Conservation (phyloP, 1,284 basidiomycete species). For the Ceratobasidium papillatum region DNA sequence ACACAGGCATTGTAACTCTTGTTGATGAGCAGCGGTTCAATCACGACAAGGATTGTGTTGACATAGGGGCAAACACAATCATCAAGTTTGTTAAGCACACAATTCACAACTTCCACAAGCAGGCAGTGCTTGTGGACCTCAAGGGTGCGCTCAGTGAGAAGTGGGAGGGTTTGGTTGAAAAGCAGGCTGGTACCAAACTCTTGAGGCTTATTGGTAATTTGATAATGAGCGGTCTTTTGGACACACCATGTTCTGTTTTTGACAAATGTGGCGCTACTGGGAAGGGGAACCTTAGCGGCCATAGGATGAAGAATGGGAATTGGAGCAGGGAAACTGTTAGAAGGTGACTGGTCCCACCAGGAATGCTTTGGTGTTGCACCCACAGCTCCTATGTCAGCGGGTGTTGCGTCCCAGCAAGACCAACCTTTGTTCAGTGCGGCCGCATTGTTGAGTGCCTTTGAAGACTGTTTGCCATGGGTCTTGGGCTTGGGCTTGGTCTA, state of each 20-base stretch:
- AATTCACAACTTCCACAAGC: slow-evolving; percentile 99
- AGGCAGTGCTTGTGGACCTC: slow-evolving; percentile 99
- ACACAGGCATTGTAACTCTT: slow-evolving; percentile 99
- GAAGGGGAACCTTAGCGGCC: slow-evolving; percentile 45
- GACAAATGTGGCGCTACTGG: slow-evolving; percentile 54
- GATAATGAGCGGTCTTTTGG: slow-evolving; percentile 94
- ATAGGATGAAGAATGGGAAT: slow-evolving; percentile 45
- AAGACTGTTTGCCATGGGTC: slow-evolving; percentile 71
- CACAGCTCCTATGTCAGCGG: slow-evolving; percentile 63
- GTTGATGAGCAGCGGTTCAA: slow-evolving; percentile 98
- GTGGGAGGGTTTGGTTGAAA: slow-evolving; percentile 97
- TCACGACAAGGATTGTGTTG: slow-evolving; percentile 99
- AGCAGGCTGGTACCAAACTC: slow-evolving; percentile 99
- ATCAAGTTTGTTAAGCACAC: slow-evolving; percentile 98
- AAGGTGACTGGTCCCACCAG: slow-evolving; percentile 91
- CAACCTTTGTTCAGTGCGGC: slow-evolving; percentile 86
- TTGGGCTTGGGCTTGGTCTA: slow-evolving; percentile 57
- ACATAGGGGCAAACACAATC: slow-evolving; percentile 99
- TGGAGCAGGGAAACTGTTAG: slow-evolving; percentile 47
- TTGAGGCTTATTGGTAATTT: slow-evolving; percentile 99
- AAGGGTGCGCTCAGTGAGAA: slow-evolving; percentile 98
- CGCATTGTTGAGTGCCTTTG: slow-evolving; percentile 72
- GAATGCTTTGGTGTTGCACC: slow-evolving; percentile 81
- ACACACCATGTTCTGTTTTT: slow-evolving; percentile 99
- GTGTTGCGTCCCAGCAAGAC: slow-evolving; percentile 93